Base-by-base conservation (phyloP, 106 monocot genomes). In the Platanthera guangdongensis region DNA sequence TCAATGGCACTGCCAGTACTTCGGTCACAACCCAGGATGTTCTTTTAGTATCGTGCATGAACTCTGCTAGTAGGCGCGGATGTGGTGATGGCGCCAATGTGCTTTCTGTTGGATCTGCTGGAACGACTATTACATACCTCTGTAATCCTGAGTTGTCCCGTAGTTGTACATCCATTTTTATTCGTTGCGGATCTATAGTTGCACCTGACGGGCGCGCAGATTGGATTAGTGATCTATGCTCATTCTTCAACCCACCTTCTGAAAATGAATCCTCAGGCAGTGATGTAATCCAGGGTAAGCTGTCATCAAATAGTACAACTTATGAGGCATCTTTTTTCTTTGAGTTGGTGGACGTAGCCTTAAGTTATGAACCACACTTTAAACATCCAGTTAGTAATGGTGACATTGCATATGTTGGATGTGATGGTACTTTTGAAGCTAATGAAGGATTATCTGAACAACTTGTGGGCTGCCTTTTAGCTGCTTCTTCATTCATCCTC, bases 201-300 rank as follows among this genome's bases (percentile, higher is more conserved):
- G 97, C 97, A 67, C 97, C 94, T 81, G 97, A 94, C 50, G 92
- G 91, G 48, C 91, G 94, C 54, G 60, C 92, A 45, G 97, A 99
- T 92, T 99, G 97, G 97, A 63, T 99, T 72, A 77, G 52, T 82
- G 54, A 83, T 53, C 79, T 99, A 74, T 79, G 71, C 59, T 84
- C 73, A 16, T 92, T 86, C 70, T 99, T 99, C 74, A 85, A 74
- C 63, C 81, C 67, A 51, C 64, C 84, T 80, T 51, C 77, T 69
- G 77, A 83, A 22, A 67, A 45, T 50, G 76, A 80, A 68, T 39
- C 78, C 30, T 64, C 77, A 6, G 47, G n/a, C 14, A 30, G 51
- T 74, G 80, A 76, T 81, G 53, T 6, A 47, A 53, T 19, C 7
- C 71, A 77, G 71, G 79, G 51, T 74, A 73, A 77, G 68, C 51